phyloP scores from a whole-genome alignment of 495 filamentous ascomycete genomes.

The Oidiodendron maius region DNA sequence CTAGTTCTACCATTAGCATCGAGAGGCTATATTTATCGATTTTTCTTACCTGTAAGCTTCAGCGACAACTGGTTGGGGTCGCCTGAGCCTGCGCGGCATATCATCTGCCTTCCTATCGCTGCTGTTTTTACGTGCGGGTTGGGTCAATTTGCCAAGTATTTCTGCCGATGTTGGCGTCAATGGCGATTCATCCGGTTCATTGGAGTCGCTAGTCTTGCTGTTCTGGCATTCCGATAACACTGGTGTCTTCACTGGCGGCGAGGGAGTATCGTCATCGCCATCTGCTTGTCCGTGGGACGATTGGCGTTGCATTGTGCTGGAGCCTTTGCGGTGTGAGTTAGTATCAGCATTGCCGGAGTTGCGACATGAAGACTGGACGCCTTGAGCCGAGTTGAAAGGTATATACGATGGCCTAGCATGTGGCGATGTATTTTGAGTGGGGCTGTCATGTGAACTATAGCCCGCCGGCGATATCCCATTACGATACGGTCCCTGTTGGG shows the following conservation, averaged over 20 bases:
- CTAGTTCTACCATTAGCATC: conserved; percentile 9
- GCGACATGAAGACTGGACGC: conserved; percentile 10
- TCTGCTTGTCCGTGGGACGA: neutral
- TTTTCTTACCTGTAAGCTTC: conserved; percentile 35
- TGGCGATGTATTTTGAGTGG: neutral
- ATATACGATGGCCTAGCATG: conserved; percentile 1
- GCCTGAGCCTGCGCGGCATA: conserved; percentile 18
- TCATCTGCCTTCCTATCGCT: conserved; percentile 13
- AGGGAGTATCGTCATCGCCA: neutral
- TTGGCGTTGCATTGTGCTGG: neutral
- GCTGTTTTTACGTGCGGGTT: conserved; percentile 6
- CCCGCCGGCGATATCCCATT: neutral
- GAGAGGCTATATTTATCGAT: neutral
- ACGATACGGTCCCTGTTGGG: conserved; percentile 8
- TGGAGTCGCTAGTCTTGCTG: neutral
- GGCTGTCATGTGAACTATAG: neutral
- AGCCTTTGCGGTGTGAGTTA: conserved; percentile 18
- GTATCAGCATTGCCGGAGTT: conserved; percentile 24
- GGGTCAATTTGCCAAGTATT: conserved; percentile 21
- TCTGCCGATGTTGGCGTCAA: conserved; percentile 19
- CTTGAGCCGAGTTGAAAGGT: conserved; percentile 1
- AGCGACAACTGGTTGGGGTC: conserved; percentile 29
- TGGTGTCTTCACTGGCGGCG: neutral
- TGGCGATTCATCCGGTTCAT: neutral
- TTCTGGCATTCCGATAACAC: neutral